phyloP scores from a whole-genome alignment of 2,329 filamentous ascomycete genomes.

The Mycogone perniciosa region DNA sequence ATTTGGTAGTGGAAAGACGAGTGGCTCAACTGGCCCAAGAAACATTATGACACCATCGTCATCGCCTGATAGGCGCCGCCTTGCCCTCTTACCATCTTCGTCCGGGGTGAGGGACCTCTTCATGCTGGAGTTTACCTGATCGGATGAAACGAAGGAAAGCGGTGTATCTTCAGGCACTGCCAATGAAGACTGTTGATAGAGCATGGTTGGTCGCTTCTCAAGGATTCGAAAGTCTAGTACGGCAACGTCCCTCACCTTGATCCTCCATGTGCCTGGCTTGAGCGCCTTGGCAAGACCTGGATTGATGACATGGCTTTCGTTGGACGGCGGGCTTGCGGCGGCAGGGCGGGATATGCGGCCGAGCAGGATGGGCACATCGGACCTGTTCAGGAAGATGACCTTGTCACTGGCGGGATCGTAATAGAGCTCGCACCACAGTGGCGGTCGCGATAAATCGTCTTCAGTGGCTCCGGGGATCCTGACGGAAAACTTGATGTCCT shows the following conservation, averaged over 20 bases:
- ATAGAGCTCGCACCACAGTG: conserved; percentile 55
- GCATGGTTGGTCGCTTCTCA: conserved; percentile 44
- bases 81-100: conserved; percentile 38
- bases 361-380: conserved; percentile 47
- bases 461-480: conserved; percentile 44
- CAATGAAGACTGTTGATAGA: conserved; percentile 29
- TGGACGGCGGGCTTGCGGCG: conserved; percentile 31
- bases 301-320: conserved; percentile 38
- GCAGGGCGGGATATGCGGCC: conserved; percentile 38
- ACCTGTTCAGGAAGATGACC: conserved; percentile 50
- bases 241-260: conserved; percentile 41
- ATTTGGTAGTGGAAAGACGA: conserved; percentile 47
- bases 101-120: conserved; percentile 46
- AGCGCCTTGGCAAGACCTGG: conserved; percentile 41
- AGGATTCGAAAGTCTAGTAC: conserved; percentile 54
- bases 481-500: conserved; percentile 55
- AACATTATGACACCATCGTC: conserved; percentile 52
- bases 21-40: conserved; percentile 42
- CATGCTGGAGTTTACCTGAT: conserved; percentile 33
- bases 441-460: conserved; percentile 38
- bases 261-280: conserved; percentile 51
- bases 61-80: conserved; percentile 32
- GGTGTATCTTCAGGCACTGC: conserved; percentile 19
- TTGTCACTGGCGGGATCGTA: conserved; percentile 54
- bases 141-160: conserved; percentile 25